Percentiles rank a stretch among this genome's conserved stretches.
phyloP scores from a whole-genome alignment of 208 protist species.

The Novymonas esmeraldas region DNA sequence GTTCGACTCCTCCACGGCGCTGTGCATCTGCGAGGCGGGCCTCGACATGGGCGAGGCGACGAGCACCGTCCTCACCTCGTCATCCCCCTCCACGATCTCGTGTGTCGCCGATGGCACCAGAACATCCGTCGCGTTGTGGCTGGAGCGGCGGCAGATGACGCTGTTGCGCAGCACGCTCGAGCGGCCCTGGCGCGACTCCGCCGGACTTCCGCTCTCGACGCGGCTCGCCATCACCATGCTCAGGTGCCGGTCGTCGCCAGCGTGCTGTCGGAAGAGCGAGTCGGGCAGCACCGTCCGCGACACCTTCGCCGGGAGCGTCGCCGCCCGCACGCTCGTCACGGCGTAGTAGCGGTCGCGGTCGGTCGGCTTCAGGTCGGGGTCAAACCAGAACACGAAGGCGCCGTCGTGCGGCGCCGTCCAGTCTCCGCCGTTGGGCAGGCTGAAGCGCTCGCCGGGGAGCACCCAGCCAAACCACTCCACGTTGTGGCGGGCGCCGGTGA shows the following conservation, averaged over 20 bases:
- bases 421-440: constrained; percentile 43
- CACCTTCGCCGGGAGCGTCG: constrained; percentile 51
- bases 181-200: not conserved
- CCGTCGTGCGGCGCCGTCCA: constrained; percentile 64
- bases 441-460: constrained; percentile 64
- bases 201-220: constrained; percentile 5
- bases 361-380: constrained; percentile 55
- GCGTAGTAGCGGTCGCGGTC: constrained; percentile 80
- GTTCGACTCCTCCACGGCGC: not conserved
- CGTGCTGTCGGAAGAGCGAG: constrained; percentile 51
- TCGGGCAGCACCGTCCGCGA: constrained; percentile 54
- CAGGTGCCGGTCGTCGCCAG: constrained; percentile 20
- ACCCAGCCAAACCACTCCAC: constrained; percentile 81
- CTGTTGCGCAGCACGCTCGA: constrained; percentile 1
- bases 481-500: constrained; percentile 42
- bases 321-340: constrained; percentile 50
- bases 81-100: constrained; percentile 31
- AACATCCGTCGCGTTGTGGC: constrained; percentile 21
- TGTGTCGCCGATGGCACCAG: constrained; percentile 21
- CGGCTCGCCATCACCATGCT: constrained; percentile 13
- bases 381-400: constrained; percentile 85
- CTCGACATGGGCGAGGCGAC: not conserved
- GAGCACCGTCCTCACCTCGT: not conserved
- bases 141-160: constrained; percentile 28
- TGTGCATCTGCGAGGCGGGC: not conserved